Conservation (phyloP, 805 yeast genomes). For the Pichia nakasei region DNA sequence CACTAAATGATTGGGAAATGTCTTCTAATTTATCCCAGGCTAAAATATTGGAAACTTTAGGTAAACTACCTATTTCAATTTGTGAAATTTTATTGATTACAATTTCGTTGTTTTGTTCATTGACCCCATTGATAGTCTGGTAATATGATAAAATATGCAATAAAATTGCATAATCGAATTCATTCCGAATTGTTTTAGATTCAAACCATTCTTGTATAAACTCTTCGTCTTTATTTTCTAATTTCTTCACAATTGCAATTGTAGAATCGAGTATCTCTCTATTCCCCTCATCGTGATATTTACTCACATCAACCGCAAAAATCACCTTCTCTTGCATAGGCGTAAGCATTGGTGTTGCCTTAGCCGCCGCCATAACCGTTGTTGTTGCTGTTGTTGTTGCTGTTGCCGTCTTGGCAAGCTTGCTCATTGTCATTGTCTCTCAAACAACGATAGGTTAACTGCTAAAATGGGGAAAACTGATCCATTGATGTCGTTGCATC, state of each 20-base stretch:
- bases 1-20: slow-evolving; percentile 5
- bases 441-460: no score
- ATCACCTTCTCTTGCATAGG: slow-evolving; percentile 11
- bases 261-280: slow-evolving; percentile 3
- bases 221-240: not conserved
- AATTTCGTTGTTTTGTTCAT: not conserved
- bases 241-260: slow-evolving; percentile 1
- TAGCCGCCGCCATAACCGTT: no score
- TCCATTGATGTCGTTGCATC: no score
- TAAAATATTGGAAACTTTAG: slow-evolving; percentile 16
- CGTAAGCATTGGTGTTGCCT: slow-evolving; percentile 4
- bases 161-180: slow-evolving; percentile 5
- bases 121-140: not conserved
- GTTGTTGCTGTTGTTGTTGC: no score
- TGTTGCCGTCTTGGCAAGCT: no score
- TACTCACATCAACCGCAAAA: slow-evolving; percentile 5
- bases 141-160: not conserved
- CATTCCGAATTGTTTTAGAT: not conserved
- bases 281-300: not conserved
- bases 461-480: no score
- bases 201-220: not conserved
- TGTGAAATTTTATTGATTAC: not conserved
- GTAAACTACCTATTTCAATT: slow-evolving; percentile 11
- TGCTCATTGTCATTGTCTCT: no score
- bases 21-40: slow-evolving; percentile 18